A percentile compares a stretch with the other conserved stretches of the same genome.
phyloP scores from a whole-genome alignment of 2,329 filamentous ascomycete species.

The Botrytis fragariae region DNA sequence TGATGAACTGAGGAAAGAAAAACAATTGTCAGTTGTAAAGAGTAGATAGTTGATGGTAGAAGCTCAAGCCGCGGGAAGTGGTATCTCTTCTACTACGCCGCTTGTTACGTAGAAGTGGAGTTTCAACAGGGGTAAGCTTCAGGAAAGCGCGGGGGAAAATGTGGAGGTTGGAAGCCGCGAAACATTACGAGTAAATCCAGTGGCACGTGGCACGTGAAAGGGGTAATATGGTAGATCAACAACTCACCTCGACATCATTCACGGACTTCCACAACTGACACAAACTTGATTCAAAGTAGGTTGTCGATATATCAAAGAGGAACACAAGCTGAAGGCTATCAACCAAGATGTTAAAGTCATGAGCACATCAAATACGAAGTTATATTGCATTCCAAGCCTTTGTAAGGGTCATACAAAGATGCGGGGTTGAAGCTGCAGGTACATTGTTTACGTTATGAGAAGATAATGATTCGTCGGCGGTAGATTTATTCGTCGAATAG shows the following conservation, averaged over 20 bases:
- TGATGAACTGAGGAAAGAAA: not conserved
- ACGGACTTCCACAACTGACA: not conserved
- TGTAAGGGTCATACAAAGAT: constrained; percentile 15
- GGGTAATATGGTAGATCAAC: constrained; percentile 8
- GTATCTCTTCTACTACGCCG: constrained; percentile 7
- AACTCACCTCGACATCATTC: constrained; percentile 19
- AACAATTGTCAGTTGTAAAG: not conserved
- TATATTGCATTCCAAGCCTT: constrained; percentile 8
- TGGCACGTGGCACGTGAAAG: not conserved
- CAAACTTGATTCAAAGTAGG: not conserved
- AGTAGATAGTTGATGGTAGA: not conserved
- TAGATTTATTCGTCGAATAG: not conserved
- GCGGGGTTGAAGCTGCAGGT: constrained; percentile 20
- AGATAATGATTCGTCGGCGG: not conserved
- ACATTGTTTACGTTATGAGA: constrained; percentile 2
- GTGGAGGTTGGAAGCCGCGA: constrained; percentile 3
- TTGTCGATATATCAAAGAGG: not conserved
- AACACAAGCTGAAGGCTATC: not conserved
- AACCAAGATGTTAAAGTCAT: not conserved
- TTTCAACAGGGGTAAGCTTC: constrained; percentile 10
- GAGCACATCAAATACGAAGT: constrained; percentile 6
- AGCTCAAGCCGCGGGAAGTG: constrained; percentile 10
- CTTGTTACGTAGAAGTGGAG: constrained; percentile 19
- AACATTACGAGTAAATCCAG: not conserved
- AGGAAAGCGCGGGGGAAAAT: constrained; percentile 14